phyloP scores from a whole-genome alignment of 139 green algal genomes.

The Axilococcus clingmanii region DNA sequence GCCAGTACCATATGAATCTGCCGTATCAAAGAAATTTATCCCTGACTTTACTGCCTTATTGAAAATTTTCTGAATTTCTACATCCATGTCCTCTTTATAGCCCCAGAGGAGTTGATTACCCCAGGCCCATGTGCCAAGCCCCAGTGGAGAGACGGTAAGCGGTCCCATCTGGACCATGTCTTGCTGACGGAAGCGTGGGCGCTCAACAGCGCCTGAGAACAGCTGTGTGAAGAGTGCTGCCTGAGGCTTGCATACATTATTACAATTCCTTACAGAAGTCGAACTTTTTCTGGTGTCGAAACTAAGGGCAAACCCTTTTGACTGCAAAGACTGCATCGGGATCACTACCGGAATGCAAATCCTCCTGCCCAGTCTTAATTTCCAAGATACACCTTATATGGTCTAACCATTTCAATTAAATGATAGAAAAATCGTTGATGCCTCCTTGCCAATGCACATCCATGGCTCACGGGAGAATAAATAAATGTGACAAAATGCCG shows the following conservation, averaged over 20 bases:
- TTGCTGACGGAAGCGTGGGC: background rate
- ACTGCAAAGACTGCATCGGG: no score
- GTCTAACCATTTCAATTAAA: no score
- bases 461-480: background rate
- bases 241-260: background rate
- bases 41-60: conserved; percentile 59
- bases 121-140: conserved; percentile 63
- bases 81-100: conserved; percentile 78
- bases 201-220: background rate
- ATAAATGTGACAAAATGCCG: no score
- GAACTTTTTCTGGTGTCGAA: background rate
- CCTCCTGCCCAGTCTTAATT: no score
- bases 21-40: conserved; percentile 82
- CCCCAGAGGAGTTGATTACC: conserved; percentile 82
- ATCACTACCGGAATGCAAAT: no score
- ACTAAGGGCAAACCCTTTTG: no score
- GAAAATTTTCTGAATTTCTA: conserved; percentile 85
- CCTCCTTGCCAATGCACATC: background rate
- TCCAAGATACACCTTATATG: no score
- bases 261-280: background rate
- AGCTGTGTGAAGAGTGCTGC: background rate
- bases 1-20: conserved; percentile 66
- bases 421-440: no score
- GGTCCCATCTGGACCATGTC: conserved; percentile 29
- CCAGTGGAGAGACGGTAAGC: conserved; percentile 54